phyloP scores from a whole-genome alignment of 2,329 filamentous ascomycete genomes.

The Seiridium unicorne region DNA sequence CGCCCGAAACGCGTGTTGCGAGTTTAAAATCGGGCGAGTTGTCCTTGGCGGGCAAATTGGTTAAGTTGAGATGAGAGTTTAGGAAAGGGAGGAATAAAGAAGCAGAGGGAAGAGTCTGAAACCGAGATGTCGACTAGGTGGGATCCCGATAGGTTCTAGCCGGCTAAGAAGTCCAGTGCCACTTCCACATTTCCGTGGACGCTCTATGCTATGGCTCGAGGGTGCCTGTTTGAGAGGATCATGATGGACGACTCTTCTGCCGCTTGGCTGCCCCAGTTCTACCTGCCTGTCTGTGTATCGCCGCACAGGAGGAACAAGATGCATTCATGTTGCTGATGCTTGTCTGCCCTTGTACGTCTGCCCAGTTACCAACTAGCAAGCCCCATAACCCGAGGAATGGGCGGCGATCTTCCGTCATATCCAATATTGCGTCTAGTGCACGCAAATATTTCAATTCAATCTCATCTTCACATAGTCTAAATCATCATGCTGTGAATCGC shows the following conservation, averaged over 20 bases:
- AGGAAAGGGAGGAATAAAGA: conserved; percentile 2
- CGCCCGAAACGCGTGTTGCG: not conserved
- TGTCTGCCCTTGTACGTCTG: not conserved
- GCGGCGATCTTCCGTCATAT: not conserved
- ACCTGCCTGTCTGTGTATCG: too few relatives aligned
- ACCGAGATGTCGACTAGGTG: conserved; percentile 5
- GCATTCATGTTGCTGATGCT: too few relatives aligned
- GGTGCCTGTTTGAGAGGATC: not conserved
- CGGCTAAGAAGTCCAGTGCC: not conserved
- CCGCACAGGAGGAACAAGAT: too few relatives aligned
- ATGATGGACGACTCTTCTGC: not conserved
- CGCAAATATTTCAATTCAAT: not conserved
- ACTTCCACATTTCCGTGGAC: not conserved
- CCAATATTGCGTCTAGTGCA: not conserved
- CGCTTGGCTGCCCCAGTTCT: not conserved
- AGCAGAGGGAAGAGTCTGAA: conserved; percentile 7
- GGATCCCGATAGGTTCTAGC: conserved; percentile 5
- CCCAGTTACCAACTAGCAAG: not conserved
- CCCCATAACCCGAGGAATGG: not conserved
- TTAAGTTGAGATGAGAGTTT: not conserved
- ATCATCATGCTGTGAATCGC: too few relatives aligned
- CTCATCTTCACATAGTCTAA: too few relatives aligned
- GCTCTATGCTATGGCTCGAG: not conserved
- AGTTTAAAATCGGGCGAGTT: not conserved
- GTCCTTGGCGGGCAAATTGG: not conserved